Percentiles rank a stretch among this genome's conserved stretches.
Conservation (phyloP, 78 protist genomes). For the Cavenderia fasciculata region DNA sequence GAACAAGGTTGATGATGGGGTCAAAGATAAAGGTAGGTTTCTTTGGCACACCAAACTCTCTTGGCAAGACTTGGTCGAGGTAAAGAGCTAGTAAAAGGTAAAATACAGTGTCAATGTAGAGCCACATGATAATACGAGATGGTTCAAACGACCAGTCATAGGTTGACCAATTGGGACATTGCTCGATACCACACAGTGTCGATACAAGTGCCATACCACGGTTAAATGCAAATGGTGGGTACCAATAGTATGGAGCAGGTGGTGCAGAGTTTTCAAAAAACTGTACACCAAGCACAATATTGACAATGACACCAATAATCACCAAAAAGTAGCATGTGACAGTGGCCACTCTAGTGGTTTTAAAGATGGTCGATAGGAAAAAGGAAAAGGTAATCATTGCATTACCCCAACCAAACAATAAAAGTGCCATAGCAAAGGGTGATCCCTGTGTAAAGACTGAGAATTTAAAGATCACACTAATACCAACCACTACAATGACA, state of each 20-base stretch:
- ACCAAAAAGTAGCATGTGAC: constrained; percentile 75
- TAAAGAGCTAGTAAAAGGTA: constrained; percentile 77
- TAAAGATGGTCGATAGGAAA: constrained; percentile 67
- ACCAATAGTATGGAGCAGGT: constrained; percentile 14
- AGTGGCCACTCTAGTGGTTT: constrained; percentile 56
- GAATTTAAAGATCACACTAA: constrained; percentile 27
- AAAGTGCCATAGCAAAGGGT: constrained; percentile 41
- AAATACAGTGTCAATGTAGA: constrained; percentile 68
- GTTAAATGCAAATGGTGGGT: constrained; percentile 79
- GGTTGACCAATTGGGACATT: constrained; percentile 35
- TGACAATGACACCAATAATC: constrained; percentile 67
- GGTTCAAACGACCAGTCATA: constrained; percentile 53
- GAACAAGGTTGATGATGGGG: constrained; percentile 13
- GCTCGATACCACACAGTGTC: constrained; percentile 33
- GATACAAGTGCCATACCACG: constrained; percentile 68
- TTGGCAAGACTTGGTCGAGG: constrained; percentile 83
- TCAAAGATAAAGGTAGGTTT: constrained; percentile 74
- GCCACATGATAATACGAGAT: constrained; percentile 38
- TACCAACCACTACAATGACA: constrained; percentile 21
- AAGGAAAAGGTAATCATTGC: constrained; percentile 68
- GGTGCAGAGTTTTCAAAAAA: constrained; percentile 1
- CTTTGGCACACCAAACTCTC: constrained; percentile 77
- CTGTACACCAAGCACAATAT: constrained; percentile 19
- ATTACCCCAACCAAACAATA: constrained; percentile 80
- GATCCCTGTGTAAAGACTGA: constrained; percentile 27